Evolutionary conservation across 2,329 filamentous ascomycete species (phyloP), one percentile per base, ranked within the genome.

Genomic region (Colletotrichum theobromicola): DNA sequence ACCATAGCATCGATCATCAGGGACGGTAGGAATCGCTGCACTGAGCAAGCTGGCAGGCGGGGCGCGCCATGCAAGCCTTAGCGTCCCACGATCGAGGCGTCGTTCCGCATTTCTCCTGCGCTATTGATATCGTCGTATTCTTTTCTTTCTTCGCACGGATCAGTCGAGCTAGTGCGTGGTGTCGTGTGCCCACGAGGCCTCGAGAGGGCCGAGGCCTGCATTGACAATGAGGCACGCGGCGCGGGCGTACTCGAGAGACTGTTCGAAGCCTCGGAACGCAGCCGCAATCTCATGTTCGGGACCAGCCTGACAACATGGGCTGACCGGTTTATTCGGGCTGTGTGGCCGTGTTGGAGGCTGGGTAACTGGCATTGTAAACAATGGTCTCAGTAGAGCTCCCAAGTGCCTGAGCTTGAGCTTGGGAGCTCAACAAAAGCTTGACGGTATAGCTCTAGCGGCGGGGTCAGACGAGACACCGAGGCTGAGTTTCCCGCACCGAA

Each of bases 1-100:
- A 58, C 72, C 67, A 42, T 67, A 55, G 69, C 72, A 75, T 75
- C 72, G 72, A 75, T 75, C 72, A 75, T 75, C 72, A 75, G 72
- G 72, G 72, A 68, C 69, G n/a, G 16, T 26, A 42, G 28, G 35
- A 72, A 53, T 67, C 63, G 26, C 69, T 72, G 57, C 63, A 75
- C 62, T 55, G 62, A n/a, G 62, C 28, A 72, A 74, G 26, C 55
- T 72, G 68, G 68, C 62, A 74, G 72, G 68, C 72, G 55, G 72
- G 67, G 57, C 72, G 35, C 69, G 57, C 63, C 62, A 58, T 28
- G 72, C 67, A 46, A 37, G 34, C 68, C 63, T 75, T 75, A 67
- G 72, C 72, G 72, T 50, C 46, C 61, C 68, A 67, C 68, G 46
- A 72, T 72, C 69, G 46, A 63, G 57, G 62, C n/a, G 53, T 72